Conservation (phyloP, 495 filamentous ascomycete genomes). For the Penicilliopsis zonata region DNA sequence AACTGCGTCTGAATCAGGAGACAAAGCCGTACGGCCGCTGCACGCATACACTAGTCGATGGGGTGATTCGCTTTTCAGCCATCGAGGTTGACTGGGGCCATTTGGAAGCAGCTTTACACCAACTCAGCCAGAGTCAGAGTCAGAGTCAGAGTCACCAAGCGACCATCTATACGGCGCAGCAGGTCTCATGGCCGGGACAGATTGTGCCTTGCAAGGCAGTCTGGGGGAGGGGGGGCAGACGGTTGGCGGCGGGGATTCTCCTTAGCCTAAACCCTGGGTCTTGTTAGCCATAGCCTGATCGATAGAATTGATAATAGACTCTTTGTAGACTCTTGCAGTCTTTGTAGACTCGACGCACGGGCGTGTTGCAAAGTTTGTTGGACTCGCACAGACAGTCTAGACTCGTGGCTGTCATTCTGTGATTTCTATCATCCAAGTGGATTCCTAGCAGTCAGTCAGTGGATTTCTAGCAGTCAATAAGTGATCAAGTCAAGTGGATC, state of each 20-base stretch:
- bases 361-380: too few species aligned
- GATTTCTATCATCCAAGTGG: neutral
- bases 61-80: constrained; percentile 13
- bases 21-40: constrained; percentile 6
- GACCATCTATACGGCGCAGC: constrained; percentile 23
- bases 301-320: neutral
- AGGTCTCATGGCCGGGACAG: constrained; percentile 22
- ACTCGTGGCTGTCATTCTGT: neutral
- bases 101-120: constrained; percentile 11
- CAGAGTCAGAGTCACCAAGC: constrained; percentile 13
- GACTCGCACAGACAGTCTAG: too few species aligned
- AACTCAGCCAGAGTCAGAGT: constrained; percentile 8
- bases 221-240: constrained; percentile 28
- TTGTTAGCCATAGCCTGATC: neutral
- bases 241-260: constrained; percentile 25
- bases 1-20: constrained; percentile 9
- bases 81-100: constrained; percentile 18
- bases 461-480: neutral
- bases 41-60: constrained; percentile 12
- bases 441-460: neutral
- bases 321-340: neutral
- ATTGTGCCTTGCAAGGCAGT: constrained; percentile 34
- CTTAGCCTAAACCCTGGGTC: constrained; percentile 11
- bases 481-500: neutral
- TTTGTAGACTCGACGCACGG: neutral